These are phyloP conservation scores for Xylaria sp. DNA, from an alignment of 2,329 filamentous ascomycete genomes.

Conservation along the genomic window DNA sequence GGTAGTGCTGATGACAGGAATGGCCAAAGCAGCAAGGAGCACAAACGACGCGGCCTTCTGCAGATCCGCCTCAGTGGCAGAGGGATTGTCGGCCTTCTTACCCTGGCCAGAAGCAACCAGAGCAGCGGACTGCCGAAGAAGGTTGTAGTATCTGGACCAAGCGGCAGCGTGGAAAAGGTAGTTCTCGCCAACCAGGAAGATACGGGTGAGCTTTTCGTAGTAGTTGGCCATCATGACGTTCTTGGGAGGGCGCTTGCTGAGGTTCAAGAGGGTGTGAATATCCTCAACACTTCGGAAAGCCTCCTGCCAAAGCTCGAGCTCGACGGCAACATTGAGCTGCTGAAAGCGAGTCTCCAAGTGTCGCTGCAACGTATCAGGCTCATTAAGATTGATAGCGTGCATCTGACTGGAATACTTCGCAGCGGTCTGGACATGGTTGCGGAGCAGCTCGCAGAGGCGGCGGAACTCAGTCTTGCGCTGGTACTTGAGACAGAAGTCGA, in stretches of 20 bases:
- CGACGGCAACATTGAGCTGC: slow-evolving; percentile 95
- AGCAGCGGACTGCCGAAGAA: slow-evolving; percentile 83
- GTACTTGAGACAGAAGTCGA: slow-evolving; percentile 98
- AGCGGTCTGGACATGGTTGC: slow-evolving; percentile 97
- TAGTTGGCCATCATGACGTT: slow-evolving; percentile 99
- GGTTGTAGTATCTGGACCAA: slow-evolving; percentile 95
- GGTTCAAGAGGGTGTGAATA: slow-evolving; percentile 92
- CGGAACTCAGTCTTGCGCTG: slow-evolving; percentile 99
- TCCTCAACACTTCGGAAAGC: slow-evolving; percentile 99
- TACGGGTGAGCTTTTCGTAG: slow-evolving; percentile 97
- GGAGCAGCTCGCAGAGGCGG: slow-evolving; percentile 92
- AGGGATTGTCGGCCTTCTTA: slow-evolving; percentile 91
- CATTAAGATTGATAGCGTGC: slow-evolving; percentile 98
- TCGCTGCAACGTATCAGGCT: slow-evolving; percentile 93
- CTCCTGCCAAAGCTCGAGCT: slow-evolving; percentile 98
- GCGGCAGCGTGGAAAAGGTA: slow-evolving; percentile 98
- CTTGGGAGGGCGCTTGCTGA: slow-evolving; percentile 97
- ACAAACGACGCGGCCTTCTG: slow-evolving; percentile 95
- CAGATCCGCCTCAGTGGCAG: slow-evolving; percentile 81
- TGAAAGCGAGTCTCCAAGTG: slow-evolving; percentile 98
- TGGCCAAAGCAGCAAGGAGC: slow-evolving; percentile 88
- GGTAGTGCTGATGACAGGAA: slow-evolving; percentile 97
- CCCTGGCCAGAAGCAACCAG: slow-evolving; percentile 78
- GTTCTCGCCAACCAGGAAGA: slow-evolving; percentile 98
- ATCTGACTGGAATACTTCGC: slow-evolving; percentile 99